Evolutionary conservation across 2,329 filamentous ascomycete genomes (phyloP), one percentile per base, ranked within the genome.

Genomic region (Colletotrichum orchidophilum): DNA sequence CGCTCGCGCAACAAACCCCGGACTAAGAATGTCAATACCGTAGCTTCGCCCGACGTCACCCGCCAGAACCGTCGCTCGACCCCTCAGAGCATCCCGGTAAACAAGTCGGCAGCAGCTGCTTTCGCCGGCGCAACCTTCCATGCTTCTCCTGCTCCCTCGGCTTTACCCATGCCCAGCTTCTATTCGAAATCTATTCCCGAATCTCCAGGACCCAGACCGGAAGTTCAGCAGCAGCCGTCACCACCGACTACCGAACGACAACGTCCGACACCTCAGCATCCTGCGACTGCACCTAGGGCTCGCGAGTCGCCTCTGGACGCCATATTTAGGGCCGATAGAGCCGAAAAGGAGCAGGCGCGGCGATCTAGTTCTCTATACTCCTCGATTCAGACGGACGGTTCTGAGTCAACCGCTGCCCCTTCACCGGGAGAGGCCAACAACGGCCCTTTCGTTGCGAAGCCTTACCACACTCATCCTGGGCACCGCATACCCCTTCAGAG

Each of bases 101-200:
- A 84, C 74, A 87, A 86, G 77, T 81, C 86, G 55, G 80, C 81
- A 33, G 82, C 82, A 59, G 85, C 90, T 71, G 91, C 92, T 55
- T 99, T 97, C 82, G 96, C 96, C 49, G 96, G 96, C 15, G 93
- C 96, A 39, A 97, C 95, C 5, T 99, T 98, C 80, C 95, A 98
- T 81, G 94, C 95, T 50, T 98, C 96, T 9, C 96, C 96, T 24
- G 96, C 95, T 1, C 93, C 96, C 0, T 97, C 95, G 9, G 91
- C 94, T 27, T 86, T 99, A 35, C 96, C 96, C 0, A 93, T 98
- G 70, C 96, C 96, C 12, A 97, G 93, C 77, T 97, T 98, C 80
- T 89, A 86, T 39, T 92, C 93, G 31, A 95, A 93, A 77, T 91
- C 94, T 0, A 87, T 93, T 13, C 91, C 91, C 3, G 91, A 93